Base-by-base conservation (phyloP, 139 green algal species). In the Gonium pectorale region DNA sequence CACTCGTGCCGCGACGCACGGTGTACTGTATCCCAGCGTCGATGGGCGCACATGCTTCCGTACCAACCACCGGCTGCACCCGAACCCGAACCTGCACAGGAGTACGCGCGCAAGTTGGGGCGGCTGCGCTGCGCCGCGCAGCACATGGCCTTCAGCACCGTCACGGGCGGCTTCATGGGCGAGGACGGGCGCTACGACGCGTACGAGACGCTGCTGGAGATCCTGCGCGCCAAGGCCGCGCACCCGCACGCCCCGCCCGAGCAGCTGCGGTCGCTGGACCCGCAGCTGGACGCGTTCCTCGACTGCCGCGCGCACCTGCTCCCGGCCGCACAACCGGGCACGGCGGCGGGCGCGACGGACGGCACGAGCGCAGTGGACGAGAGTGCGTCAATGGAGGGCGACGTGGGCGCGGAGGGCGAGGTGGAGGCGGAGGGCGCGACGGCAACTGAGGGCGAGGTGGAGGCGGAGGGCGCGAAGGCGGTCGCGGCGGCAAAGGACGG, bases 181-280 rank as follows among this genome's bases (percentile, higher is more conserved):
- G 85, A 89, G 46, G 52, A 35, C 7, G 85, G 86, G 0, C 62
- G 52, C 11, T 90, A 71, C 40, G 86, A 90, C 81, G 86, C 86
- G 0, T 90, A 82, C 66, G 86, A 90, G 63, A 90, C 80, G 3
- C 67, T 54, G n/a, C 51, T 90, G 21, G 86, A 85, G 51, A 67
- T 90, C 8, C 72, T 90, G 64, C 62, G 71, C 15, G 79, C 40
- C 46, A 71, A 63, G 46, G 41, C 62, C 0, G 51, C 40, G 7
- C 80, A 89, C 46, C 86, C 86, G 4, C 35, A 52, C n/a, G 49
- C 33, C 11, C 38, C 79, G 3, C 86, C 79, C 0, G 68, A 86
- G 60, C 27, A 73, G 35, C 60, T 86, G 46, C 43, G 37, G 35
- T 27, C 59, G 60, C 26, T 86, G 6, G 74, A 82, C 60, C 59